Evolutionary conservation across 1,284 basidiomycete genomes (phyloP).

Genomic region (Singerocomus inundabilis): DNA sequence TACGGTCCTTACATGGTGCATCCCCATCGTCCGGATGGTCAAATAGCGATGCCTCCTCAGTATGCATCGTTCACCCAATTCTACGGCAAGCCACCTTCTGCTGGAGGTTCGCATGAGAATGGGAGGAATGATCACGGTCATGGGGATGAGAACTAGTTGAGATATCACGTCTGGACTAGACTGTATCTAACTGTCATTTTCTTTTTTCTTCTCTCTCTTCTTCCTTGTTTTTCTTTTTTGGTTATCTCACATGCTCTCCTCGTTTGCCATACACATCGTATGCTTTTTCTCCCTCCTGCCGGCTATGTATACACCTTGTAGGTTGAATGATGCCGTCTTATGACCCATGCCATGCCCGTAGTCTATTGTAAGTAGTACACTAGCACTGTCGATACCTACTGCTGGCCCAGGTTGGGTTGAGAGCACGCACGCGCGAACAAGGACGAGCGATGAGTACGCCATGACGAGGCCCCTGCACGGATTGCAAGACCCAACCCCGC

Average conservation of each 20-base stretch:
- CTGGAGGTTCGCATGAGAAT: slow-evolving; percentile 31
- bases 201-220: too few relatives aligned
- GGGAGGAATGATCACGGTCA: slow-evolving; percentile 32
- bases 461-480: slow-evolving; percentile 1
- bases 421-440: too few relatives aligned
- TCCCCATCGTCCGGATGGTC: slow-evolving; percentile 42
- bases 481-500: slow-evolving; percentile 23
- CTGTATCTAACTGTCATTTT: slow-evolving; percentile 9
- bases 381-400: slow-evolving; percentile 33
- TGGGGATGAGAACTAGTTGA: slow-evolving; percentile 35
- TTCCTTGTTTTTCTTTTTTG: slow-evolving; percentile 9
- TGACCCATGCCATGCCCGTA: slow-evolving; percentile 21
- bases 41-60: slow-evolving; percentile 36
- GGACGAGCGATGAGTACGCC: too few relatives aligned
- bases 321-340: slow-evolving; percentile 24
- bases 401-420: slow-evolving; percentile 20
- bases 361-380: slow-evolving; percentile 31
- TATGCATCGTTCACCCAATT: slow-evolving; percentile 39
- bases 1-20: slow-evolving; percentile 53
- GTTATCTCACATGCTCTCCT: slow-evolving; percentile 20
- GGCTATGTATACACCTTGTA: slow-evolving; percentile 33
- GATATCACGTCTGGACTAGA: slow-evolving; percentile 13
- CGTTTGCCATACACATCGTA: slow-evolving; percentile 16
- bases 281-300: slow-evolving; percentile 14
- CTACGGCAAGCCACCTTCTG: slow-evolving; percentile 36